Evolutionary conservation across 352 stramenopile genomes (phyloP).

Genomic region (Nothophytophthora sp.): DNA sequence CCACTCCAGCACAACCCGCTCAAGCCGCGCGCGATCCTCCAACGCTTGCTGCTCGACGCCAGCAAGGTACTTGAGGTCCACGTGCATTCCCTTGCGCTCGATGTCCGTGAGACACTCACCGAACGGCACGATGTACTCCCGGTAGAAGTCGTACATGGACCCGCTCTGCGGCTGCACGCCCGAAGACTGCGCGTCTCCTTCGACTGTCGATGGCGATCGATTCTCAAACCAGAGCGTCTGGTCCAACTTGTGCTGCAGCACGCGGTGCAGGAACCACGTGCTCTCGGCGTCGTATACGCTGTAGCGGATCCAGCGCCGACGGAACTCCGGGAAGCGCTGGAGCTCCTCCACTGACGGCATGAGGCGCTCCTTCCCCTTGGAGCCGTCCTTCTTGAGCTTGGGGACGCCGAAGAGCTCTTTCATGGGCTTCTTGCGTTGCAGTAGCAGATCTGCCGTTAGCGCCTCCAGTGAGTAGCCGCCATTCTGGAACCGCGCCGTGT

Average conservation of each 20-base stretch:
- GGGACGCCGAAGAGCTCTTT: conserved; percentile 97
- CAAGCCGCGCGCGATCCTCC: conserved; percentile 82
- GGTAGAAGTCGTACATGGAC: conserved; percentile 98
- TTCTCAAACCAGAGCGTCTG: conserved; percentile 89
- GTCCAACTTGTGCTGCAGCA: conserved; percentile 89
- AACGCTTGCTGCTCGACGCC: conserved; percentile 91
- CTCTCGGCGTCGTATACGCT: conserved; percentile 97
- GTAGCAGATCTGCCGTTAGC: conserved; percentile 86
- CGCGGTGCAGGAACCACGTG: conserved; percentile 95
- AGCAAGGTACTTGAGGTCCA: conserved; percentile 91
- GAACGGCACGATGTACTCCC: conserved; percentile 97
- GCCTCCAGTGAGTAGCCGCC: conserved; percentile 96
- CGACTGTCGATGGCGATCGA: background rate
- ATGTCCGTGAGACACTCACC: conserved; percentile 99
- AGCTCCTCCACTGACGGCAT: conserved; percentile 82
- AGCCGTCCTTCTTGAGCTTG: conserved; percentile 96
- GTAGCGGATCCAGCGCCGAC: conserved; percentile 96
- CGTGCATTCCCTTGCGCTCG: conserved; percentile 93
- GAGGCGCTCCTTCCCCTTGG: conserved; percentile 81
- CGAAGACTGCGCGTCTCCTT: background rate
- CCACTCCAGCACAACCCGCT: conserved; percentile 92
- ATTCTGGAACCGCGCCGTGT: conserved; percentile 80
- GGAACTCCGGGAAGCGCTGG: conserved; percentile 85
- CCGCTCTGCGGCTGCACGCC: conserved; percentile 23
- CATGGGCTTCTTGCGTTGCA: conserved; percentile 95